Evolutionary conservation across 2,329 filamentous ascomycete species (phyloP).

Genomic region (Botrytis sinoallii): DNA sequence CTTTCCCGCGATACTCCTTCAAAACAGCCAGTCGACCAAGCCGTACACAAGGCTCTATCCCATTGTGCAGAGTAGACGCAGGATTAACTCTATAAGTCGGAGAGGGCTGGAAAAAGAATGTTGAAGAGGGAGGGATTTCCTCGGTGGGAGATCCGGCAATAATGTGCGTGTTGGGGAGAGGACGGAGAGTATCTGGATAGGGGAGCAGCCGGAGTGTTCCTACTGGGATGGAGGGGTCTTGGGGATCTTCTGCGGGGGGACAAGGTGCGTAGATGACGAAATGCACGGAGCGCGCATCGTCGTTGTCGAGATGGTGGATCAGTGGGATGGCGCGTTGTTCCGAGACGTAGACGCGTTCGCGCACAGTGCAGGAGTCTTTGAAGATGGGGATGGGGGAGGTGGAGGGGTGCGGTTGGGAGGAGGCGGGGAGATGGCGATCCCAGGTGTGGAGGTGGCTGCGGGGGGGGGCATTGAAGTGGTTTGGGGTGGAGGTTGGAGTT

Average conservation of each 20-base stretch:
- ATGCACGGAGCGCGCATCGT: constrained; percentile 16
- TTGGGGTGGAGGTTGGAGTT: neutral
- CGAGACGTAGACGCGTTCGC: constrained; percentile 16
- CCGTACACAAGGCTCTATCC: constrained; percentile 74
- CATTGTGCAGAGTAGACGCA: constrained; percentile 53
- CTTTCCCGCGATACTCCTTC: constrained; percentile 60
- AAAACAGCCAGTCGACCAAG: constrained; percentile 74
- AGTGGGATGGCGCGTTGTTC: constrained; percentile 5
- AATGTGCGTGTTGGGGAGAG: neutral
- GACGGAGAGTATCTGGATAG: neutral
- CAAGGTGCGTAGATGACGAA: constrained; percentile 6
- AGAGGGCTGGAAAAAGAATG: neutral
- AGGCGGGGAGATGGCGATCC: neutral
- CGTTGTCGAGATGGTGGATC: constrained; percentile 7
- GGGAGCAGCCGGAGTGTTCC: constrained; percentile 5
- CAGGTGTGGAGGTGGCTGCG: neutral
- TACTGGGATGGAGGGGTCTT: neutral
- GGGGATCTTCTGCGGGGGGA: neutral
- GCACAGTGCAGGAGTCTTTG: constrained; percentile 1
- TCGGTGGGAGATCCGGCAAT: neutral
- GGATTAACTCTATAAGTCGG: constrained; percentile 27
- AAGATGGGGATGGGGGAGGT: neutral
- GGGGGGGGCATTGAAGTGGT: neutral
- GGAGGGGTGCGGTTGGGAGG: neutral
- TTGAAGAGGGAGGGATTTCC: neutral